Base-by-base conservation (phyloP, 768 basidiomycete species). In the Suillus alpinus region DNA sequence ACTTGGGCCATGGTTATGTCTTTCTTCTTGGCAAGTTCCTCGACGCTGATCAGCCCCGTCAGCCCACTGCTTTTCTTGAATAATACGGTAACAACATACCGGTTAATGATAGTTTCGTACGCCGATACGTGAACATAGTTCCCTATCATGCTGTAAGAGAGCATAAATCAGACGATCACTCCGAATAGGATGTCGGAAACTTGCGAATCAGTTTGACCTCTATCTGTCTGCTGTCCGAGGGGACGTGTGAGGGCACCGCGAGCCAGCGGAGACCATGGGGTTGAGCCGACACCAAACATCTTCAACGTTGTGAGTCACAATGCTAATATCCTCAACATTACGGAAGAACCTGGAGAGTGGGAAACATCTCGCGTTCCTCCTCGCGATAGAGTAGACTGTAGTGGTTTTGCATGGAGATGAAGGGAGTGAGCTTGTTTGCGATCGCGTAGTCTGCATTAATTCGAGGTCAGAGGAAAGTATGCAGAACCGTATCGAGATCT, bases 361-460 rank as follows among this genome's bases (percentile, higher is more conserved):
- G 85, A 64, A 84, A 80, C 81, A 83, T 82, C 65, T 83, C 82
- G n/a, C 73, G 77, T 65, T 84, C 86, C 67, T 87, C 86, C 67
- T 87, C 86, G 47, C 84, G 80, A 66, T 86, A 86, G 40, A 83
- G 49, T 7, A 84, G 75, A 61, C 69, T 80, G 67, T 86, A 80
- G 62, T 83, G 80, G 70, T 87, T 85, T 69, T 87, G 86, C 86
- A 87, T 86, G 12, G 82, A 81, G 70, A 85, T 81, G 72, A 87
- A 86, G 6, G 79, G 81, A 6, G 80, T 82, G 37, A 79, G 73
- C 49, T 74, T 77, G 65, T 79, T 76, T 31, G 62, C 66, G 60
- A 78, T 77, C 5, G 79, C 78, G 34, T 78, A 78, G 63, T 74
- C 75, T 76, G 50, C 5, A 13, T 36, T 5, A 31, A 23, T 23